Evolutionary conservation across 345 rosid species (phyloP), one percentile per base, ranked within the genome.

Genomic region (Acer yangbiense): DNA sequence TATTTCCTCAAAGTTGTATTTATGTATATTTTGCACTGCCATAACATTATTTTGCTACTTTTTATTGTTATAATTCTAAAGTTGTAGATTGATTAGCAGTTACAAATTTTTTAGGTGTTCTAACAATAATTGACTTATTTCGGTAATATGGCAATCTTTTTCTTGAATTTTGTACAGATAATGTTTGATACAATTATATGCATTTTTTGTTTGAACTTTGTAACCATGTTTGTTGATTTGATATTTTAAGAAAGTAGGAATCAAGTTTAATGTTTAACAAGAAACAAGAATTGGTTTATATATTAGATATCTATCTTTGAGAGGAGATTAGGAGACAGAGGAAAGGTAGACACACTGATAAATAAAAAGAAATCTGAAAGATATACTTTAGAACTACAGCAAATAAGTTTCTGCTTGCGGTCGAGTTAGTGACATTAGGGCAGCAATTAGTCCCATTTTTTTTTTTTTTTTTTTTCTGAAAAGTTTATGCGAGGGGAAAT

Each of bases 1-100:
- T 85, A 43, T 70, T 74, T 74, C 50, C 8, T 75, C 55, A 55
- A 27, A 50, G 35, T 73, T 67, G 21, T 6, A 17, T 23, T 58
- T 7, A 52, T 52, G 10, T 20, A 5, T 65, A 4, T 32, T 73
- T n/a, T 46, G 17, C 44, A 64, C 4, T 72, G 21, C 23, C 43
- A 11, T 29, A 57, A 18, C 52, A 35, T 35, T 55, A 1, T 6
- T 58, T 57, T 16, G 48, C 35, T n/a, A 7, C 63, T 13, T 29
- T 25, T 55, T 57, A n/a, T 29, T 18, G 60, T 71, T 29, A 55
- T 41, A 12, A 44, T 20, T 46, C 29, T 11, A 6, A 25, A 21
- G 27, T 20, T 11, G 32, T 48, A 4, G 65, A 20, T 11, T 72
- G 65, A 57, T 52, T 18, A 55, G 35, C 17, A 46, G 10, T 32